Conservation (phyloP, 1,284 basidiomycete genomes). For the Gomphus bonarii region DNA sequence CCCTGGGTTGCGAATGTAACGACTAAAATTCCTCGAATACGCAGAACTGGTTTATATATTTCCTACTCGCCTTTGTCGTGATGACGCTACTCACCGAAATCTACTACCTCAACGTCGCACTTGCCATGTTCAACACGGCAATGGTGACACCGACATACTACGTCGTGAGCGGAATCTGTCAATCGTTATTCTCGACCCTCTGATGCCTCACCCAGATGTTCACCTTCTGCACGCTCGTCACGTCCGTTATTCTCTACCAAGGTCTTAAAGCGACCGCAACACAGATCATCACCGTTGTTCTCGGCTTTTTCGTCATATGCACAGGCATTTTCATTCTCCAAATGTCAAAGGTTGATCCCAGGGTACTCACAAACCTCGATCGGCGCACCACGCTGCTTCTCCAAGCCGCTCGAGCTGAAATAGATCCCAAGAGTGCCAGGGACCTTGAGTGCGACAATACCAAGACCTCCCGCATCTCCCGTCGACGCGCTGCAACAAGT, state of each 20-base stretch:
- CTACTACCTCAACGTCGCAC: conserved; percentile 60
- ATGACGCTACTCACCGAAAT: conserved; percentile 48
- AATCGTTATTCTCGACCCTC: background rate
- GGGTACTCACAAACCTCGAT: conserved; percentile 33
- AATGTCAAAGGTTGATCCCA: conserved; percentile 52
- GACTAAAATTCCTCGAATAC: conserved; percentile 19
- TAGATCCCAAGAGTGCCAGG: conserved; percentile 9
- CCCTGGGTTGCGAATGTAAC: background rate
- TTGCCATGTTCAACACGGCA: conserved; percentile 53
- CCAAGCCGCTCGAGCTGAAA: conserved; percentile 22
- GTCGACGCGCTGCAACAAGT: conserved; percentile 3
- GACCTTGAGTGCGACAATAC: conserved; percentile 3
- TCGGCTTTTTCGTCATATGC: conserved; percentile 46
- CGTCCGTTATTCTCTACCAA: conserved; percentile 50
- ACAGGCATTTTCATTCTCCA: conserved; percentile 56
- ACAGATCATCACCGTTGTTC: conserved; percentile 50
- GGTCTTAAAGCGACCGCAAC: conserved; percentile 46
- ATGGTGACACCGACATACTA: conserved; percentile 51
- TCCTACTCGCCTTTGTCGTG: conserved; percentile 44
- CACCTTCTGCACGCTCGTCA: conserved; percentile 45
- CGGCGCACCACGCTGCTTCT: conserved; percentile 36
- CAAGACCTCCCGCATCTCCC: background rate
- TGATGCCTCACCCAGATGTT: conserved; percentile 20
- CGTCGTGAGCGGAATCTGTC: conserved; percentile 28
- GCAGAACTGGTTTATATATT: conserved; percentile 49